These are phyloP conservation scores for Rhypophila decipiens DNA, from an alignment of 495 filamentous ascomycete species.

Conservation along the genomic window DNA sequence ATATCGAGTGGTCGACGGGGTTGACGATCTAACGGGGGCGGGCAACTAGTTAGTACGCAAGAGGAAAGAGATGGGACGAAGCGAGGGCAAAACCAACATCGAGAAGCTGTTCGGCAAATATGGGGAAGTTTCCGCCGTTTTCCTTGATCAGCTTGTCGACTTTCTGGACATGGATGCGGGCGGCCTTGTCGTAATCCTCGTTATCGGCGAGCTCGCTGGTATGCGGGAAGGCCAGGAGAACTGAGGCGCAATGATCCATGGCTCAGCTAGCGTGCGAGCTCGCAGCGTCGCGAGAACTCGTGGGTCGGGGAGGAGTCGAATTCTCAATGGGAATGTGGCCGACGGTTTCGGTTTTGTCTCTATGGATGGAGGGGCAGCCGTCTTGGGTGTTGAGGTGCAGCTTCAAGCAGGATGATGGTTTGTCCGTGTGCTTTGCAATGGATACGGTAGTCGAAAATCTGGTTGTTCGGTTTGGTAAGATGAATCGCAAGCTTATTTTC, in stretches of 20 bases:
- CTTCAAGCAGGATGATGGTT: too few species aligned
- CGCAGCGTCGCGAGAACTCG: too few species aligned
- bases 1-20: constrained; percentile 35
- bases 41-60: not conserved
- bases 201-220: constrained; percentile 13
- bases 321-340: too few species aligned
- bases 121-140: constrained; percentile 10
- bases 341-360: too few species aligned
- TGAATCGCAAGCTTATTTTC: too few species aligned
- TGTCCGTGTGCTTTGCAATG: too few species aligned
- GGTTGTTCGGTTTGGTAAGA: too few species aligned
- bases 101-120: constrained; percentile 22
- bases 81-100: constrained; percentile 22
- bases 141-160: constrained; percentile 29
- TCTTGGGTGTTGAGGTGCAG: too few species aligned
- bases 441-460: too few species aligned
- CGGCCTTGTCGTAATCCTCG: constrained; percentile 30
- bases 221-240: constrained; percentile 36
- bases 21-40: constrained; percentile 27
- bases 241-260: constrained; percentile 33
- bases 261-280: too few species aligned
- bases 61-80: not conserved
- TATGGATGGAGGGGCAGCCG: too few species aligned
- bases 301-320: too few species aligned
- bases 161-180: constrained; percentile 22